Base-by-base conservation (phyloP, 108 stramenopile genomes). In the Seminavis robusta region DNA sequence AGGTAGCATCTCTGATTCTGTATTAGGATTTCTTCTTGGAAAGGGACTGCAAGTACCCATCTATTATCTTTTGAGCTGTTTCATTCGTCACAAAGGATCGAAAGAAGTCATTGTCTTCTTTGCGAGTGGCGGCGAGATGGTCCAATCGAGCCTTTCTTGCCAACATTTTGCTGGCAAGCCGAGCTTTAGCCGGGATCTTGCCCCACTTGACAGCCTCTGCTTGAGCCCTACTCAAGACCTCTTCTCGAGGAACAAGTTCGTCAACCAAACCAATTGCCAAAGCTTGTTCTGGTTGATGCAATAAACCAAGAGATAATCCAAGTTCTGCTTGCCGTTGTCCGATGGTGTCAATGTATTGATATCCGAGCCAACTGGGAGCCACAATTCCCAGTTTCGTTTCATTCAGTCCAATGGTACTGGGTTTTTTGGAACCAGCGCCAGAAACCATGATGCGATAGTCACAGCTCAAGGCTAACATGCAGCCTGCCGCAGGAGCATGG, bases 401-500 rank as follows among this genome's bases (percentile, higher is more conserved):
- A 47, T 94, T 94, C 44, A 91, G 65, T 9, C 93, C 93, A 63
- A 94, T 90, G 7, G 26, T 74, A 26, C 24, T 37, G 44, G 27
- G 33, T 42, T 30, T 39, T 24, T 48, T 46, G 20, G 52, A 33
- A 3, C 26, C 21, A 17, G 52, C 47, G 55, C 5, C 70, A 19
- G 47, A 36, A 43, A 63, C 57, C 79, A 94, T 81, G 29, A 92
- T 56, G 0, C 94, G 76, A 65, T 86, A 92, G 63, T 94, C 94
- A 70, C 88, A 90, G 21, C 70, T 66, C 81, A 94, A 56, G 34
- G 90, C 86, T 19, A 94, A 56, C 69, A 94, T 78, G 47, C 94
- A 94, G 16, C 94, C 94, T 33, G 77, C 94, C 3, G 94, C 94
- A 32, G 88, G 88, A 30, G 94, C 84, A 65, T 79, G 79, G 0